A percentile compares a stretch with the other conserved stretches of the same genome.
phyloP scores from a whole-genome alignment of 1,284 basidiomycete genomes.

The Schizophyllum commune region DNA sequence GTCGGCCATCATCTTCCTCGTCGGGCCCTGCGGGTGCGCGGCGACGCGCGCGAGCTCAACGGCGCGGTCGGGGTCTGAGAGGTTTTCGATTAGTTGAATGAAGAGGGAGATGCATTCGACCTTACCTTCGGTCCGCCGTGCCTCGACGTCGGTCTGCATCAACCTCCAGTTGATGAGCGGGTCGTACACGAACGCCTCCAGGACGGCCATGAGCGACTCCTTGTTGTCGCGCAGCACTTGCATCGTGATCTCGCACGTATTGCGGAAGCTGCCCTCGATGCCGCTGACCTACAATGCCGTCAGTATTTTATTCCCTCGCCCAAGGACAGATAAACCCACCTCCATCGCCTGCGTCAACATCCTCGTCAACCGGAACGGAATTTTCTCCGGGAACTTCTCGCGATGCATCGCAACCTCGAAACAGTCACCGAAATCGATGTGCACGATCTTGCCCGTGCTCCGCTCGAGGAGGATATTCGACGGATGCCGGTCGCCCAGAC shows the following conservation, averaged over 20 bases:
- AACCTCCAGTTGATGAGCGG: conserved; percentile 85
- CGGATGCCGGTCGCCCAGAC: conserved; percentile 97
- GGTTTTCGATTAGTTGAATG: conserved; percentile 1
- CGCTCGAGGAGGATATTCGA: conserved; percentile 93
- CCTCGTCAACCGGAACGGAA: conserved; percentile 95
- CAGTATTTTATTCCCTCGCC: conserved; percentile 4
- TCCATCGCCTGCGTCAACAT: conserved; percentile 99
- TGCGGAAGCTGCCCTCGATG: conserved; percentile 95
- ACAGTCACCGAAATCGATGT: conserved; percentile 97
- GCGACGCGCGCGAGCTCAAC: conserved; percentile 60
- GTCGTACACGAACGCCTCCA: conserved; percentile 93
- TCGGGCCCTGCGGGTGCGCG: conserved; percentile 68
- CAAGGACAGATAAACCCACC: conserved; percentile 35
- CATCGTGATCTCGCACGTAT: conserved; percentile 97
- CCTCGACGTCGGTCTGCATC: conserved; percentile 68
- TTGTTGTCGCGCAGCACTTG: conserved; percentile 93
- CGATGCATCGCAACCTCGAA: conserved; percentile 94
- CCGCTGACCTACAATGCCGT: conserved; percentile 69
- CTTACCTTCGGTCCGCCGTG: conserved; percentile 52
- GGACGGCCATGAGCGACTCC: conserved; percentile 94
- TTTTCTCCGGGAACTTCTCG: conserved; percentile 98
- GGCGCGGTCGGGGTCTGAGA: conserved; percentile 39
- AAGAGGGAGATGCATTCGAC: conserved; percentile 4
- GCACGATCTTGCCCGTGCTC: conserved; percentile 89
- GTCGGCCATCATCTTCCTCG: conserved; percentile 68